Evolutionary conservation across 768 basidiomycete genomes (phyloP).

Genomic region (Leccinum subgranulosum): DNA sequence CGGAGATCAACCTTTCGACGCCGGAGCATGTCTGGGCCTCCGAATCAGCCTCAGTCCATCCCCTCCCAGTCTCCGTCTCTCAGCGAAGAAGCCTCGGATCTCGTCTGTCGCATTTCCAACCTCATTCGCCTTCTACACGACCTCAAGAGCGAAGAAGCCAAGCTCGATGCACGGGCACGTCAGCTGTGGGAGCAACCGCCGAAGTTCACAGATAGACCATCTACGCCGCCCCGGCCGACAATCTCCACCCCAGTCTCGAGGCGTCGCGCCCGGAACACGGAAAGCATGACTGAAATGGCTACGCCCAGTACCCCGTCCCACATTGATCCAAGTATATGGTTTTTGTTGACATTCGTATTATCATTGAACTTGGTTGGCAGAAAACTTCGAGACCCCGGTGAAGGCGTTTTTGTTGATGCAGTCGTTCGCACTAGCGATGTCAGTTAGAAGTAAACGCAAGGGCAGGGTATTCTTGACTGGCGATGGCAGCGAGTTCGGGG

Average conservation of each 20-base stretch:
- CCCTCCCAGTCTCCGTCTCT: not conserved
- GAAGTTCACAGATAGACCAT: not conserved
- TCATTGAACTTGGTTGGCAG: conserved; percentile 4
- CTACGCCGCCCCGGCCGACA: not conserved
- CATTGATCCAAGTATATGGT: conserved; percentile 10
- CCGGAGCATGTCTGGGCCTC: conserved; percentile 11
- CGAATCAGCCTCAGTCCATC: not conserved
- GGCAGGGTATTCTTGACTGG: conserved; percentile 21
- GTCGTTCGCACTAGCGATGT: conserved; percentile 18
- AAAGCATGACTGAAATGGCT: not conserved
- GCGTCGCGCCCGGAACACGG: not conserved
- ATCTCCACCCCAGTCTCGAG: conserved; percentile 2
- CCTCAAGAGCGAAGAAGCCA: conserved; percentile 21
- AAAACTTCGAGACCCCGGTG: conserved; percentile 17
- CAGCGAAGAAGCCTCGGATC: conserved; percentile 9
- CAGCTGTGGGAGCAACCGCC: conserved; percentile 7
- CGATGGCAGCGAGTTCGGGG: conserved; percentile 12
- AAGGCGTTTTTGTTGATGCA: conserved; percentile 19
- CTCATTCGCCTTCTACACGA: conserved; percentile 20
- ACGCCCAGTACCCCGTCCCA: conserved; percentile 2
- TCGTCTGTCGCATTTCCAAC: conserved; percentile 14
- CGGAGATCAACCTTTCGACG: not conserved
- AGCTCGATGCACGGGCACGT: conserved; percentile 15
- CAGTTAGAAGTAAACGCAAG: conserved; percentile 22
- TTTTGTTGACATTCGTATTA: not conserved